A percentile compares a stretch with the other conserved stretches of the same genome.
These are phyloP conservation scores for Heritiera littoralis DNA, from an alignment of 345 rosid genomes.

Conservation along the genomic window DNA sequence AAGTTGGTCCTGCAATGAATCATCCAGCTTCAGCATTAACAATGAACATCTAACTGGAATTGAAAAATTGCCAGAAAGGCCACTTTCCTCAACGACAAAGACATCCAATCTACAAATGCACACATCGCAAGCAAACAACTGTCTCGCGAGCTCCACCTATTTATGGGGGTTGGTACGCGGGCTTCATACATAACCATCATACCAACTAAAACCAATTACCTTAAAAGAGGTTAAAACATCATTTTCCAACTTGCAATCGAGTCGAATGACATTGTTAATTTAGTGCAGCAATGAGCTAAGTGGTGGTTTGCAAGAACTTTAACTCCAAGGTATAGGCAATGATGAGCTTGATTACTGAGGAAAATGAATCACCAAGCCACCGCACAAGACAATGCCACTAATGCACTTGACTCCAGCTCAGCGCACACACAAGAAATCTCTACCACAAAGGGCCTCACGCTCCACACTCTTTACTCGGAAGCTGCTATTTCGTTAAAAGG, in stretches of 20 bases:
- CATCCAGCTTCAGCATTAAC: neutral
- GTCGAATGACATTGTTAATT: neutral
- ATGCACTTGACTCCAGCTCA: neutral
- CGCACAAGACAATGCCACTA: no score
- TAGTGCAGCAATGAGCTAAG: neutral
- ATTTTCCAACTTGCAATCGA: neutral
- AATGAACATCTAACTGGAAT: slow-evolving; percentile 3
- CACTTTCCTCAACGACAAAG: neutral
- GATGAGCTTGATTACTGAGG: neutral
- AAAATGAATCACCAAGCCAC: no score
- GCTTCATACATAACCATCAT: neutral
- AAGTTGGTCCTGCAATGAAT: neutral
- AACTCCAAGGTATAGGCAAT: neutral
- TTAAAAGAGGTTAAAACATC: neutral
- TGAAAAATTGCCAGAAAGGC: neutral
- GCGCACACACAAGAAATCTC: neutral
- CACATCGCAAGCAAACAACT: neutral
- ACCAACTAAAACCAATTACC: neutral
- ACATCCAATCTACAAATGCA: neutral
- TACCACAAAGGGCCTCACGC: neutral
- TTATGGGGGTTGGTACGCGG: neutral
- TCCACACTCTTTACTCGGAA: neutral
- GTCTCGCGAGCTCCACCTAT: neutral
- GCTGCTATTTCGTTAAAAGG: neutral
- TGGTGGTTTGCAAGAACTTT: neutral